phyloP scores from a whole-genome alignment of 2,329 filamentous ascomycete genomes.

The Calonectria pseudoturangicola region DNA sequence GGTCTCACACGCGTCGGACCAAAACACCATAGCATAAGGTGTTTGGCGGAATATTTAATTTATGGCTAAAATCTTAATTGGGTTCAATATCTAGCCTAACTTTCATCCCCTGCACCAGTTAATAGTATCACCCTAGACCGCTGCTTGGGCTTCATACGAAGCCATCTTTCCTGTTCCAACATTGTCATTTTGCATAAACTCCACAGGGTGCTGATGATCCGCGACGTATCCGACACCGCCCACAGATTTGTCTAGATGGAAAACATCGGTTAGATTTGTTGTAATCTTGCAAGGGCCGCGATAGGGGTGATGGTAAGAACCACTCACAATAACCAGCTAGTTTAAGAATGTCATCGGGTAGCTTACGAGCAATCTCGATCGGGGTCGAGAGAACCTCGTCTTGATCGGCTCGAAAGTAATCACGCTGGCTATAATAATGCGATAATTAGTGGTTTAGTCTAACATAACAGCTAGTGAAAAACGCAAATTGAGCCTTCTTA shows the following conservation, averaged over 20 bases:
- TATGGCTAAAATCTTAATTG: no score
- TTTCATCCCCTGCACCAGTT: no score
- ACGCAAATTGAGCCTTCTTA: neutral
- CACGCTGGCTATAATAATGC: neutral
- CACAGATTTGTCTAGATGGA: neutral
- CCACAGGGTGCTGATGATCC: neutral
- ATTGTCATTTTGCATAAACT: conserved; percentile 12
- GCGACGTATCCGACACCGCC: conserved; percentile 8
- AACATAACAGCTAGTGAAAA: no score
- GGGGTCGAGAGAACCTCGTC: conserved; percentile 4
- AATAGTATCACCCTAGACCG: neutral
- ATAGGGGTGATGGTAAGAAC: neutral
- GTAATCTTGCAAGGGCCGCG: no score
- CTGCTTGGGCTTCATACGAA: neutral
- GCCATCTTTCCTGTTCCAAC: conserved; percentile 4
- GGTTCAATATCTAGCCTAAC: no score
- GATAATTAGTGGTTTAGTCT: neutral
- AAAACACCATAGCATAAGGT: no score
- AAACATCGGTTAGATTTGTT: neutral
- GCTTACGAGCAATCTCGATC: neutral
- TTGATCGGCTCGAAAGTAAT: conserved; percentile 6
- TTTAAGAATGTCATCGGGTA: conserved; percentile 8
- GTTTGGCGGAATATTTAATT: no score
- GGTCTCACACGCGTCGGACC: no score
- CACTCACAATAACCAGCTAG: conserved; percentile 8